Conservation (phyloP, 2,329 filamentous ascomycete genomes). For the Sporothrix pseudoabietina region DNA sequence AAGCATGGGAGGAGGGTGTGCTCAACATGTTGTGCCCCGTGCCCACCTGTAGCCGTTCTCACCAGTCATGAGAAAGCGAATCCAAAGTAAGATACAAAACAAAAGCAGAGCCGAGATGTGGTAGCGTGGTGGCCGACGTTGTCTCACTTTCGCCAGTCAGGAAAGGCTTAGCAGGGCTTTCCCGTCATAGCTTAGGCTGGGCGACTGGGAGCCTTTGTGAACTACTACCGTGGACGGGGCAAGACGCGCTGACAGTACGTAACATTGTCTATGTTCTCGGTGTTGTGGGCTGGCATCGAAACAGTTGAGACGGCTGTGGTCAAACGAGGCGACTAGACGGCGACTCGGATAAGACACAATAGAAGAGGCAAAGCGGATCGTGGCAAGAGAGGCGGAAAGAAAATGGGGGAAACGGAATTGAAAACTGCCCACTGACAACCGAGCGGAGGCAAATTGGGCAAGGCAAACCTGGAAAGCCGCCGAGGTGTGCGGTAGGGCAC, state of each 20-base stretch:
- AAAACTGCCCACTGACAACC: background rate
- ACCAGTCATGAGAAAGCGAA: no score
- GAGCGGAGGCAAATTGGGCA: background rate
- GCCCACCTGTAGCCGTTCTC: no score
- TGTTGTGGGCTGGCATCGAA: background rate
- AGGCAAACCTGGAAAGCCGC: background rate
- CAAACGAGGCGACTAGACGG: background rate
- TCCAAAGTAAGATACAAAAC: no score
- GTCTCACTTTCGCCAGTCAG: no score
- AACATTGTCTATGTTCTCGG: background rate
- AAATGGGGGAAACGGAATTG: background rate
- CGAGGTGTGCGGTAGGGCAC: background rate
- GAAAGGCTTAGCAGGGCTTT: no score
- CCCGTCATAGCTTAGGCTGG: background rate
- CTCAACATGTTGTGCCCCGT: no score
- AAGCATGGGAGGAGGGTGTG: no score
- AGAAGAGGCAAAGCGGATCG: background rate
- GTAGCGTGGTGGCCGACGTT: no score
- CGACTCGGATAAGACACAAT: background rate
- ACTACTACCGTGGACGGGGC: background rate
- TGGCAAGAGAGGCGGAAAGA: background rate
- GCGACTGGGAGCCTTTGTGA: background rate
- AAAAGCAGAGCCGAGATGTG: no score
- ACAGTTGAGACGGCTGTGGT: background rate
- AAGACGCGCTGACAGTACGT: background rate